These are phyloP conservation scores for Lanmaoa rubissima DNA, from an alignment of 768 basidiomycete species.

Conservation along the genomic window DNA sequence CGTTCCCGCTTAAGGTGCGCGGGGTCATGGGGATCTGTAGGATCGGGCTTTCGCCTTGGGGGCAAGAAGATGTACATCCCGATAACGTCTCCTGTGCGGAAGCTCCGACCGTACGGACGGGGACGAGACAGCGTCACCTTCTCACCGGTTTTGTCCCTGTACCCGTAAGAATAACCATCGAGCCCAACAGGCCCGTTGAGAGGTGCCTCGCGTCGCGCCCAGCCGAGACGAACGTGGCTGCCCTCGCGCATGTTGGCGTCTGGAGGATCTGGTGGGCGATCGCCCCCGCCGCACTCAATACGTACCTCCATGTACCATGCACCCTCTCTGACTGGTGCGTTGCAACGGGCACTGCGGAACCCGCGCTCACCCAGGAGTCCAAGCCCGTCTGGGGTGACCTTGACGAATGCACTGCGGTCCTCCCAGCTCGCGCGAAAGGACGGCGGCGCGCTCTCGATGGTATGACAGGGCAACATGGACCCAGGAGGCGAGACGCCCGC, in stretches of 20 bases:
- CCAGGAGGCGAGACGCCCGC: conserved; percentile 69
- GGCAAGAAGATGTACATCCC: conserved; percentile 95
- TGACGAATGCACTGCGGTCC: conserved; percentile 80
- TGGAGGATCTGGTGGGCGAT: conserved; percentile 36
- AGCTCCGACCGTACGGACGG: conserved; percentile 70
- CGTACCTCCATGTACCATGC: conserved; percentile 94
- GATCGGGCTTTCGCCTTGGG: conserved; percentile 52
- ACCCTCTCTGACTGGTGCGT: conserved; percentile 86
- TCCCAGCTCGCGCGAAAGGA: conserved; percentile 83
- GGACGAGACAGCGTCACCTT: conserved; percentile 84
- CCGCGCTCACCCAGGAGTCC: conserved; percentile 81
- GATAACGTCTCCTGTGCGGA: conserved; percentile 81
- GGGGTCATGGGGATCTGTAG: conserved; percentile 72
- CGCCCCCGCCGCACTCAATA: conserved; percentile 72
- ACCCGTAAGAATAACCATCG: conserved; percentile 91
- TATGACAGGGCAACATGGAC: conserved; percentile 61
- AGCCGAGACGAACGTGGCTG: conserved; percentile 86
- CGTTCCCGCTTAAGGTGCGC: conserved; percentile 84
- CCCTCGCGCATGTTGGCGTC: conserved; percentile 58
- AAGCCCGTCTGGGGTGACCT: conserved; percentile 75
- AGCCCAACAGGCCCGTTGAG: conserved; percentile 90
- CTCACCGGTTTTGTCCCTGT: conserved; percentile 90
- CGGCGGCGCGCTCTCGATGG: conserved; percentile 76
- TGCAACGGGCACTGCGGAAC: conserved; percentile 86
- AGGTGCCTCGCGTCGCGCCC: conserved; percentile 90